Conservation (phyloP, 805 yeast genomes). For the Metschnikowia sp. region DNA sequence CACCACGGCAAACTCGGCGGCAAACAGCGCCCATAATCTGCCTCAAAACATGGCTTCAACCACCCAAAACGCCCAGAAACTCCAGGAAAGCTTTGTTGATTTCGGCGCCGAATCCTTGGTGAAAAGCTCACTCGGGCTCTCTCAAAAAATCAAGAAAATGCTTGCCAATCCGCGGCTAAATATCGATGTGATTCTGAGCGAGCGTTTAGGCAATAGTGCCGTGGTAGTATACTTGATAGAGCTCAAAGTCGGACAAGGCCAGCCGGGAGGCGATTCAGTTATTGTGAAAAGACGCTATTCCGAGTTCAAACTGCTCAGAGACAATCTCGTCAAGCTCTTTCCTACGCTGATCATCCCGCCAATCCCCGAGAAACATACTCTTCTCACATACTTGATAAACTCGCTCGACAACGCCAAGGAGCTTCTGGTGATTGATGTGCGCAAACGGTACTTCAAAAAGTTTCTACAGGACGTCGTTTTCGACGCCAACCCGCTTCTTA, state of each 20-base stretch:
- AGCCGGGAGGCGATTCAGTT: conserved; percentile 16
- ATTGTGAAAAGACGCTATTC: conserved; percentile 42
- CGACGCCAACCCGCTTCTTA: conserved; percentile 28
- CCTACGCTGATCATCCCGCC: conserved; percentile 43
- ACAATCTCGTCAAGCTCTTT: conserved; percentile 33
- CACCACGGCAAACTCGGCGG: conserved; percentile 27
- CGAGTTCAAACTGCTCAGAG: conserved; percentile 43
- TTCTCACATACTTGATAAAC: conserved; percentile 40
- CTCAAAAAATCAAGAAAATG: conserved; percentile 24
- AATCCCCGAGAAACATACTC: conserved; percentile 46
- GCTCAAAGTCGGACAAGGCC: conserved; percentile 12
- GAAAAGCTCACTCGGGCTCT: conserved; percentile 17
- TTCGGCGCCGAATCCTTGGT: conserved; percentile 16
- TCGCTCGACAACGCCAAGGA: conserved; percentile 39
- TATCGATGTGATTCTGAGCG: conserved; percentile 34
- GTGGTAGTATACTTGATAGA: conserved; percentile 39
- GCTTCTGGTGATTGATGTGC: conserved; percentile 41
- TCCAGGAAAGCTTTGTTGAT: conserved; percentile 16
- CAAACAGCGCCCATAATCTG: conserved; percentile 11
- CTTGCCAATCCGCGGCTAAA: conserved; percentile 25
- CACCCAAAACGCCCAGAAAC: background rate
- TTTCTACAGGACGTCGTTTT: conserved; percentile 41
- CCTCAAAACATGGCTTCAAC: background rate
- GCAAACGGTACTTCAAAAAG: conserved; percentile 43
- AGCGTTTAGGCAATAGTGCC: conserved; percentile 32